A percentile compares a stretch with the other conserved stretches of the same genome.
These are phyloP conservation scores for Aspergillus sp. DNA, from an alignment of 2,329 filamentous ascomycete genomes.

Conservation along the genomic window DNA sequence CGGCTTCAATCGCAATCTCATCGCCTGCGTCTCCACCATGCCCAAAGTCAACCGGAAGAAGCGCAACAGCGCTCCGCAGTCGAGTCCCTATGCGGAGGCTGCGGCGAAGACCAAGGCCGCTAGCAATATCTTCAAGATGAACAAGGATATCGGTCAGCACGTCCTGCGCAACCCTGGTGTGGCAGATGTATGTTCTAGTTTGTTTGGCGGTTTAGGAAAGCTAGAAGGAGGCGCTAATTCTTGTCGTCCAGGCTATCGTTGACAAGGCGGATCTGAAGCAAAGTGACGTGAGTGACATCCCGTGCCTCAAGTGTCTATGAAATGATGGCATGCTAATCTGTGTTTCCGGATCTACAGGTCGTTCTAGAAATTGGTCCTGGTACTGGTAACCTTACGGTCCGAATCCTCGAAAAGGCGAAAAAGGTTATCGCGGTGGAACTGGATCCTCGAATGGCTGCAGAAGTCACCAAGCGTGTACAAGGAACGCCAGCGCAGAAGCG, in stretches of 20 bases:
- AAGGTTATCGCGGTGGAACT: slow-evolving; percentile 84
- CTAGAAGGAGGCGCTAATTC: background rate
- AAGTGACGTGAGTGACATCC: slow-evolving; percentile 57
- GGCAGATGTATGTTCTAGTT: slow-evolving; percentile 52
- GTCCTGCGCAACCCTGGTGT: slow-evolving; percentile 92
- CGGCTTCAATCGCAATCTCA: background rate
- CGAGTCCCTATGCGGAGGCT: slow-evolving; percentile 40
- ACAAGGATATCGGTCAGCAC: slow-evolving; percentile 84
- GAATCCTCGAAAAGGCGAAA: slow-evolving; percentile 84
- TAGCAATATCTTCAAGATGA: slow-evolving; percentile 97
- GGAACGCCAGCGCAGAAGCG: slow-evolving; percentile 80
- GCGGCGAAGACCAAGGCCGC: slow-evolving; percentile 51
- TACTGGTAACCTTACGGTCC: slow-evolving; percentile 83
- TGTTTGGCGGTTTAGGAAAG: background rate
- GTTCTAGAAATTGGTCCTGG: slow-evolving; percentile 92
- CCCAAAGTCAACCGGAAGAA: slow-evolving; percentile 55
- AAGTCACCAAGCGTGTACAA: slow-evolving; percentile 90
- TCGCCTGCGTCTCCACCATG: slow-evolving; percentile 38
- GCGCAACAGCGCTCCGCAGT: slow-evolving; percentile 48
- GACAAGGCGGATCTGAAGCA: slow-evolving; percentile 88
- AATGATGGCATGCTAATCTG: background rate
- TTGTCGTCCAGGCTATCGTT: slow-evolving; percentile 54
- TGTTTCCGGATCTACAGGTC: slow-evolving; percentile 45
- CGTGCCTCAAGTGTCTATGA: background rate
- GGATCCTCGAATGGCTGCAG: slow-evolving; percentile 94